Evolutionary conservation across 129 eudicot genomes (phyloP).

Genomic region (Flaveria linearis): DNA sequence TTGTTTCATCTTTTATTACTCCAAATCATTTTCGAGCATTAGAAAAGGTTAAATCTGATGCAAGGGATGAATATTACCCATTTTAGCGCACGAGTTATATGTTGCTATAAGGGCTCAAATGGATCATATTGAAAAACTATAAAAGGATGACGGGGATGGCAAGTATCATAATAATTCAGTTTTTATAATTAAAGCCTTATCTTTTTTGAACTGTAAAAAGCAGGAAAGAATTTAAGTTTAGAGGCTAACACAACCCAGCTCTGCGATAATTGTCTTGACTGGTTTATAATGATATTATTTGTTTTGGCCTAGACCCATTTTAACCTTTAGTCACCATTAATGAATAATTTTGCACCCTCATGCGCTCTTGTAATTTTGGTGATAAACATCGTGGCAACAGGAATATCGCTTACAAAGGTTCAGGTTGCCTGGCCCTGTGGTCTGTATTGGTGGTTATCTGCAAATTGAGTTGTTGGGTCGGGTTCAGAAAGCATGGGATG

Average conservation of each 20-base stretch:
- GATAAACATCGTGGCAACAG: slow-evolving; percentile 39
- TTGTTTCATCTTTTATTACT: not conserved
- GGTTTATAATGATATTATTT: not conserved
- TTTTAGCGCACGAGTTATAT: too few species aligned
- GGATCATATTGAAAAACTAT: not conserved
- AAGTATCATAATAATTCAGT: not conserved
- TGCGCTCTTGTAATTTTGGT: not conserved
- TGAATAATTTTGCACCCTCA: not conserved
- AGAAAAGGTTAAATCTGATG: not conserved
- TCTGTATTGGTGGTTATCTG: slow-evolving; percentile 78
- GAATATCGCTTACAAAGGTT: slow-evolving; percentile 58
- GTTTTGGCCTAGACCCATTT: not conserved
- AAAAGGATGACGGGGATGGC: not conserved
- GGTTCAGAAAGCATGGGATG: slow-evolving; percentile 67
- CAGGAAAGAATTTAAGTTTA: not conserved
- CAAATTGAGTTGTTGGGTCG: slow-evolving; percentile 77
- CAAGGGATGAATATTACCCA: too few species aligned
- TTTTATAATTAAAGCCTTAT: not conserved
- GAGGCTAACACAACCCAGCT: not conserved
- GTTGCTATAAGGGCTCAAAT: not conserved
- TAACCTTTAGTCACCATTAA: not conserved
- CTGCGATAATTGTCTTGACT: not conserved
- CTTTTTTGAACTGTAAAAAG: not conserved
- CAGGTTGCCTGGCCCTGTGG: slow-evolving; percentile 78
- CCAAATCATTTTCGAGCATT: not conserved